These are phyloP conservation scores for Blastomyces percursus DNA, from an alignment of 2,329 filamentous ascomycete species.

Conservation along the genomic window DNA sequence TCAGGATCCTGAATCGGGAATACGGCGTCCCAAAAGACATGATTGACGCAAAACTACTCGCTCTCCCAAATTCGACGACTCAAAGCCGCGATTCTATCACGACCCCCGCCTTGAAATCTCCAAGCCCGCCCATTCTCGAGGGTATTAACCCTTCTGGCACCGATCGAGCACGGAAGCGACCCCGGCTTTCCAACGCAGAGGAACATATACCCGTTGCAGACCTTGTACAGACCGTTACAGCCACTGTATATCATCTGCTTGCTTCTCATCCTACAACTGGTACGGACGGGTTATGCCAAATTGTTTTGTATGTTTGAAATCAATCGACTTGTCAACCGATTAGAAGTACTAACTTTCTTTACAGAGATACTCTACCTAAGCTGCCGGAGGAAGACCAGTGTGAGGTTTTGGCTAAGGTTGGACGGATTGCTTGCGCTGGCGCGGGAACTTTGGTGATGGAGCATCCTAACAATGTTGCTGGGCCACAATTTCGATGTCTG, in stretches of 20 bases:
- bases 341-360: conserved; percentile 10
- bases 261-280: conserved; percentile 24
- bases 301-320: conserved; percentile 39
- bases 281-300: conserved; percentile 32
- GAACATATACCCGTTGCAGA: conserved; percentile 24
- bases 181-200: conserved; percentile 25
- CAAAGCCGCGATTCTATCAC: neutral
- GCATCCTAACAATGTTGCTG: conserved; percentile 18
- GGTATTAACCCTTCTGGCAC: conserved; percentile 8
- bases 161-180: conserved; percentile 25
- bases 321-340: neutral
- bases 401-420: conserved; percentile 44
- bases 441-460: conserved; percentile 36
- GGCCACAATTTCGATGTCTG: conserved; percentile 22
- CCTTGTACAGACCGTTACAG: conserved; percentile 25
- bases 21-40: conserved; percentile 6
- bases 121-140: conserved; percentile 4
- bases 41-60: neutral
- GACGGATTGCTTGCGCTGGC: conserved; percentile 47
- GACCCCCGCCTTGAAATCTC: conserved; percentile 3
- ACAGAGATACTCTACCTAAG: conserved; percentile 35
- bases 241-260: conserved; percentile 25
- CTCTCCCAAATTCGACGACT: neutral
- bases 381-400: conserved; percentile 43
- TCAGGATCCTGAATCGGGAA: conserved; percentile 11